Base-by-base conservation (phyloP, 768 basidiomycete genomes). In the Rhizopogon vesiculosus region DNA sequence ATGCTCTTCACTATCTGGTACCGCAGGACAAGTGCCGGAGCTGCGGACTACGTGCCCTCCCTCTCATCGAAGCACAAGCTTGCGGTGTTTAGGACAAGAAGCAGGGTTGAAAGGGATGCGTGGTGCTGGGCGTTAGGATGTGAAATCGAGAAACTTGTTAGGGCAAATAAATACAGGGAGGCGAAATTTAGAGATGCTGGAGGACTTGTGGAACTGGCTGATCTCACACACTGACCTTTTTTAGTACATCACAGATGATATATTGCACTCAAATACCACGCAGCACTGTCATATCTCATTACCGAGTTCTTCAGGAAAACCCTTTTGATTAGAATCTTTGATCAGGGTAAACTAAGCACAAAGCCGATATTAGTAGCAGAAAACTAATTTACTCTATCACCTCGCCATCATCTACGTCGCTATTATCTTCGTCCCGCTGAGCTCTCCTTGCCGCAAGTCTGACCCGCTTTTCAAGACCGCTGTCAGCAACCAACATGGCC, bases 71-170 rank as follows among this genome's bases (percentile, higher is more conserved):
- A 84, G 62, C 73, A 82, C 57, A 85, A 86, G 66, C 61, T 85
- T 54, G 62, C 80, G 15, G 78, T 93, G 1, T 87, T 89, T 61
- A 80, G 84, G 58, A 85, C 88, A 51, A 77, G 93, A 66, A 93
- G 84, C 65, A 85, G 86, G 72, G 75, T 98, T 39, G 96, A 98
- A 70, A 76, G 95, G 29, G 94, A 98, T 69, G 79, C 87, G 29
- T 98, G 95, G 95, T 93, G 93, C 62, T 97, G 91, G 89, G 92
- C 91, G 1, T 72, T 98, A 61, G 93, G 91, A 58, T 82, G 81
- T 44, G 93, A 96, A 73, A 93, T 97, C 58, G 93, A 98, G 71
- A 85, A 84, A 66, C 72, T 89, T 13, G 83, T 83, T 40, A 76
- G 91, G 64, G 71, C 72, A 8, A 82, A 85, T 62, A 73, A 66